Conservation (phyloP, 345 rosid genomes). For the Erodium maritimum region DNA sequence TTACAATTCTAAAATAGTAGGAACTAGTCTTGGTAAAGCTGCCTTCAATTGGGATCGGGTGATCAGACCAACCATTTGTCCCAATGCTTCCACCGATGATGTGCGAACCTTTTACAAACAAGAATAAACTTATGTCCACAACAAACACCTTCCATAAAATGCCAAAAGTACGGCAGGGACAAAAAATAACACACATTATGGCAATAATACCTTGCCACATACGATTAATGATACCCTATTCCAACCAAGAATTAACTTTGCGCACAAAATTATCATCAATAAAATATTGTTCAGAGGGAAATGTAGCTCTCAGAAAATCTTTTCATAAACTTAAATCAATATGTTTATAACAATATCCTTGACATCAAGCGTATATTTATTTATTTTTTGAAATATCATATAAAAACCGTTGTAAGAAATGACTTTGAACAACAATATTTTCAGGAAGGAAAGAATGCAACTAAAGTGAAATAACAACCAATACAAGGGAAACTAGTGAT, state of each 20-base stretch:
- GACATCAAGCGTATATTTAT: too few relatives aligned
- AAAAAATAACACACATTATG: too few relatives aligned
- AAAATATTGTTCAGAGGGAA: too few relatives aligned
- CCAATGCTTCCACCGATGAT: conserved; percentile 86
- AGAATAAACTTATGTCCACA: conserved; percentile 10
- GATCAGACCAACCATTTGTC: conserved; percentile 94
- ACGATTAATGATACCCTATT: background rate
- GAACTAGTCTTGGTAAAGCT: conserved; percentile 86
- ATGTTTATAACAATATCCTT: too few relatives aligned
- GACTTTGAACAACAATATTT: background rate
- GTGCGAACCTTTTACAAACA: conserved; percentile 57
- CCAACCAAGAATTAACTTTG: too few relatives aligned
- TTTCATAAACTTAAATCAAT: too few relatives aligned
- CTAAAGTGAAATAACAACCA: background rate
- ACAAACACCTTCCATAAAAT: background rate
- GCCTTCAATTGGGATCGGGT: conserved; percentile 71
- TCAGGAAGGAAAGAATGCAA: too few relatives aligned
- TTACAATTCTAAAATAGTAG: conserved; percentile 81
- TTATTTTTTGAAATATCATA: too few relatives aligned
- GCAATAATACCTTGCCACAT: background rate
- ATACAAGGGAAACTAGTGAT: background rate
- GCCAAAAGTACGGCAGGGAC: background rate
- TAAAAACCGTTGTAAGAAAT: background rate
- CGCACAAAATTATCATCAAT: too few relatives aligned
- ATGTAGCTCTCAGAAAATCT: too few relatives aligned